Percentiles rank a stretch among this genome's conserved stretches.
These are phyloP conservation scores for Penicillium fimorum DNA, from an alignment of 495 filamentous ascomycete species.

Conservation along the genomic window DNA sequence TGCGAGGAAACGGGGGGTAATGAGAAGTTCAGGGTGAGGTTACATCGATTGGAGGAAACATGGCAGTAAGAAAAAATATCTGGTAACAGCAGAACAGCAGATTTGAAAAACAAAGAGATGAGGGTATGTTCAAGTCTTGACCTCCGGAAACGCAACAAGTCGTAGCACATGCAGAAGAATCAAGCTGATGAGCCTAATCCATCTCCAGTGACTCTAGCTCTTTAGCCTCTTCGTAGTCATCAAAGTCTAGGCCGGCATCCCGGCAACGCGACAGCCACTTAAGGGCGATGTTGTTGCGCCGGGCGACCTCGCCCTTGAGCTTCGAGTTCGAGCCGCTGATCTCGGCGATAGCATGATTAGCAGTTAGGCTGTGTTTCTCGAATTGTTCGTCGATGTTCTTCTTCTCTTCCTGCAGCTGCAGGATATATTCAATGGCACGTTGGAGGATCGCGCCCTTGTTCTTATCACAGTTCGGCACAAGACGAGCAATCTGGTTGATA, in stretches of 20 bases:
- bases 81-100: constrained; percentile 6
- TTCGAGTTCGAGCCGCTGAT: constrained; percentile 86
- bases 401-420: constrained; percentile 91
- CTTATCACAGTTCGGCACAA: constrained; percentile 97
- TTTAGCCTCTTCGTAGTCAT: constrained; percentile 48
- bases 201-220: constrained; percentile 42
- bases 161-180: constrained; percentile 32
- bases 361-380: constrained; percentile 93
- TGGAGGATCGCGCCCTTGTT: constrained; percentile 98
- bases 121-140: constrained; percentile 33
- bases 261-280: constrained; percentile 84
- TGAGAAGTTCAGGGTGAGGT: background rate
- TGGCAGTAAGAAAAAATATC: constrained; percentile 3
- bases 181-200: constrained; percentile 27
- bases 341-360: constrained; percentile 90
- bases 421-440: constrained; percentile 91
- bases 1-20: background rate
- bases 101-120: constrained; percentile 13
- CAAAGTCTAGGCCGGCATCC: constrained; percentile 65
- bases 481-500: constrained; percentile 96
- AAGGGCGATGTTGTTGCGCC: constrained; percentile 42
- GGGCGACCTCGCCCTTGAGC: constrained; percentile 75
- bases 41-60: constrained; percentile 8
- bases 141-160: constrained; percentile 26
- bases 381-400: constrained; percentile 91